Evolutionary conservation across 495 filamentous ascomycete species (phyloP).

Genomic region (Melanomma pulvis-pyrius): DNA sequence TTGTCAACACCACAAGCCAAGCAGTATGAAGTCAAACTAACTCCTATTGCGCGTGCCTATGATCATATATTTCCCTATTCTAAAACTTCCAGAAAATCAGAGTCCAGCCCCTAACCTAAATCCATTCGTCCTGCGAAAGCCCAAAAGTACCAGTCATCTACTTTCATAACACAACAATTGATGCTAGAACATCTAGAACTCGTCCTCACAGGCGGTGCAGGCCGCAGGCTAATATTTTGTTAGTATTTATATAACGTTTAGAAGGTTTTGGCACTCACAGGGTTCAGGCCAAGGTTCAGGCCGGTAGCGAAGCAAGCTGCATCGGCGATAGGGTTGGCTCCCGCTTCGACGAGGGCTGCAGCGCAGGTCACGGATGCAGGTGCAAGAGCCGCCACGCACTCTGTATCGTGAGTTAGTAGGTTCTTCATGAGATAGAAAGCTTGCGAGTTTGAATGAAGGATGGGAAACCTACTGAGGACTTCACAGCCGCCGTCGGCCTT

Average conservation of each 20-base stretch:
- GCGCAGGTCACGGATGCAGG: conserved; percentile 9
- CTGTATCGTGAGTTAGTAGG: not conserved
- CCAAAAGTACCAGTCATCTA: too few relatives aligned
- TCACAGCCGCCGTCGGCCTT: conserved; percentile 1
- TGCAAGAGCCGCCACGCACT: conserved; percentile 6
- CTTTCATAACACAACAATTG: too few relatives aligned
- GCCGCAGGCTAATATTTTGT: not conserved
- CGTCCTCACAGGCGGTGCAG: not conserved
- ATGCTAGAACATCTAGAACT: too few relatives aligned
- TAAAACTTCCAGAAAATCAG: too few relatives aligned
- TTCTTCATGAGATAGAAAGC: not conserved
- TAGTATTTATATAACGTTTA: not conserved
- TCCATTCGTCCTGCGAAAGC: too few relatives aligned
- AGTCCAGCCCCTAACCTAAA: too few relatives aligned
- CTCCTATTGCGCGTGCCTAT: too few relatives aligned
- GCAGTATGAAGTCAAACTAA: too few relatives aligned
- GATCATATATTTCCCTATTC: too few relatives aligned
- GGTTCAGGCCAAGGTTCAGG: conserved; percentile 1
- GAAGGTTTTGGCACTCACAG: not conserved
- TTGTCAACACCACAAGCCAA: too few relatives aligned
- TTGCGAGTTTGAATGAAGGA: not conserved
- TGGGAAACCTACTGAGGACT: not conserved
- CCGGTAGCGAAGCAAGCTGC: conserved; percentile 11
- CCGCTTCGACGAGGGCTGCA: not conserved
- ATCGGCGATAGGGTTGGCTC: conserved; percentile 7